Percentiles rank a stretch among this genome's conserved stretches.
Evolutionary conservation across 1,139 yeast species (phyloP).

Genomic region (Casaregolazyma suthepensis): DNA sequence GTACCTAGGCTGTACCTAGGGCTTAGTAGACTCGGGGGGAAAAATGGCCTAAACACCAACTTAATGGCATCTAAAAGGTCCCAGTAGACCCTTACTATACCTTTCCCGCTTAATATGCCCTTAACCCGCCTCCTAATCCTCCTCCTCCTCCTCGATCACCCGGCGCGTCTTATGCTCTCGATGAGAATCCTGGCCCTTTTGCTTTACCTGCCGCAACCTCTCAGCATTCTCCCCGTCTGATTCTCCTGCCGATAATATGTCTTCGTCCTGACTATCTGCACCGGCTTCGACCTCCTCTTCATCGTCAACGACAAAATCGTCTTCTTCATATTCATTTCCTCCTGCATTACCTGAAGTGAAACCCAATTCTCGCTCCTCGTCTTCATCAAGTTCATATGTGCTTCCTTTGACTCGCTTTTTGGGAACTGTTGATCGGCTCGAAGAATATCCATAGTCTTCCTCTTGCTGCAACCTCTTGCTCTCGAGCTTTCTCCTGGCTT

Average conservation of each 20-base stretch:
- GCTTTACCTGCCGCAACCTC: slow-evolving; percentile 55
- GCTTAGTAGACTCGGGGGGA: too few species aligned
- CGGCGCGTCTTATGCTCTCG: slow-evolving; percentile 30
- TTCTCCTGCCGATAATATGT: slow-evolving; percentile 35
- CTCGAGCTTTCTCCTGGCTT: slow-evolving; percentile 40
- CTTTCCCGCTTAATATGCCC: too few species aligned
- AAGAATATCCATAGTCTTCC: slow-evolving; percentile 39
- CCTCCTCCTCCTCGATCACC: slow-evolving; percentile 52
- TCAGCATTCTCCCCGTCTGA: slow-evolving; percentile 44
- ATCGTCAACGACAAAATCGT: slow-evolving; percentile 46
- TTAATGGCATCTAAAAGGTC: too few species aligned
- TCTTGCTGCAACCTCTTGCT: slow-evolving; percentile 61
- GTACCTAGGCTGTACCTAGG: too few species aligned
- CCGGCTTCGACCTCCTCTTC: slow-evolving; percentile 41
- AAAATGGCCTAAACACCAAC: too few species aligned
- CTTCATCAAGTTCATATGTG: slow-evolving; percentile 24
- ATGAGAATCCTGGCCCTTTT: slow-evolving; percentile 49
- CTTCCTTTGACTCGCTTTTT: slow-evolving; percentile 9
- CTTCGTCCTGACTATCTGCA: slow-evolving; percentile 30
- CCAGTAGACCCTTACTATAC: too few species aligned
- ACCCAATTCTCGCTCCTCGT: slow-evolving; percentile 28
- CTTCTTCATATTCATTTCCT: slow-evolving; percentile 51
- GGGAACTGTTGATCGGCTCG: slow-evolving; percentile 1
- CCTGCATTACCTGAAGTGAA: slow-evolving; percentile 28
- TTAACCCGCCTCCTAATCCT: slow-evolving; percentile 37